Evolutionary conservation across 257 asterid species (phyloP).

Genomic region (Vinca minor): DNA sequence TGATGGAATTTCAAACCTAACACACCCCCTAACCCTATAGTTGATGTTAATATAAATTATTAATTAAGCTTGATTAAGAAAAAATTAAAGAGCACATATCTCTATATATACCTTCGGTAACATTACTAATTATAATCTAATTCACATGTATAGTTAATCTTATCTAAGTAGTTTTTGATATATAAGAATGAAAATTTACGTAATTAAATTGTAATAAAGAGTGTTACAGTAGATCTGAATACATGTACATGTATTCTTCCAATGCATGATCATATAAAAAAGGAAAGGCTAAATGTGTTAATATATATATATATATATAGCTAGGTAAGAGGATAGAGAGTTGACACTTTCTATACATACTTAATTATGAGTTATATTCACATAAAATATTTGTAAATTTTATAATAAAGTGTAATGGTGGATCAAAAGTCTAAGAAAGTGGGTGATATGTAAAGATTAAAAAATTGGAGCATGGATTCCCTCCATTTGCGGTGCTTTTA

Average conservation of each 20-base stretch:
- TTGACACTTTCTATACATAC: constrained; percentile 27
- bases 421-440: constrained; percentile 37
- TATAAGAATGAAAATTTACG: too few relatives aligned
- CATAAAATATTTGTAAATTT: too few relatives aligned
- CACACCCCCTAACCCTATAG: constrained; percentile 1
- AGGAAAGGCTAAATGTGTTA: constrained; percentile 5
- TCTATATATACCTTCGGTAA: too few relatives aligned
- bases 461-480: constrained; percentile 21
- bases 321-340: constrained; percentile 5
- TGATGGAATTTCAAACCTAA: constrained; percentile 33
- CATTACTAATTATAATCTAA: too few relatives aligned
- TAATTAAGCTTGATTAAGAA: background rate
- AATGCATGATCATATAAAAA: too few relatives aligned
- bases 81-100: background rate
- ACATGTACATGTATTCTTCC: background rate
- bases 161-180: too few relatives aligned
- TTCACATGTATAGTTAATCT: too few relatives aligned
- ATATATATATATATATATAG: too few relatives aligned
- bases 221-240: too few relatives aligned
- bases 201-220: too few relatives aligned
- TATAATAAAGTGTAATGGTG: constrained; percentile 1
- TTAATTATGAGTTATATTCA: too few relatives aligned
- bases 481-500: constrained; percentile 26
- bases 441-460: constrained; percentile 18
- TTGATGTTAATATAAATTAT: background rate